Conservation (phyloP, 2,329 filamentous ascomycete species). For the Ceratocystis smalleyi region DNA sequence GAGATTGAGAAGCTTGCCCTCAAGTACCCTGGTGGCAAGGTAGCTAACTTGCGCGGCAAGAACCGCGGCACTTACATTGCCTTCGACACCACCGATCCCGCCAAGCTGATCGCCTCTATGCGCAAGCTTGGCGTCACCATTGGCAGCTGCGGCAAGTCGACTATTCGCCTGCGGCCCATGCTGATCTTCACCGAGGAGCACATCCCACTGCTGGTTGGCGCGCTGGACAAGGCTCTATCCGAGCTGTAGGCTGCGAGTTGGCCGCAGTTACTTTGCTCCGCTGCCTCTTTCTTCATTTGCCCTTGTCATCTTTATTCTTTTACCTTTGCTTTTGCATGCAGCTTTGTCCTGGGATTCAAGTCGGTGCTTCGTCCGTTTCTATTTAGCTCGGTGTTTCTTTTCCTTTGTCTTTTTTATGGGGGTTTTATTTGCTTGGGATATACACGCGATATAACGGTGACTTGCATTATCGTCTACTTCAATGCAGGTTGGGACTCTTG, state of each 20-base stretch:
- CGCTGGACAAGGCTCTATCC: conserved; percentile 15
- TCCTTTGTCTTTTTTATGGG: background rate
- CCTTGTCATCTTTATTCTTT: conserved; percentile 1
- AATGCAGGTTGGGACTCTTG: background rate
- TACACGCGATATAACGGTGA: background rate
- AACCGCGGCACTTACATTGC: conserved; percentile 56
- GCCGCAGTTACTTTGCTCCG: no score
- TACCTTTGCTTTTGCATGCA: background rate
- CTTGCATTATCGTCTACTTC: background rate
- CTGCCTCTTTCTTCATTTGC: background rate
- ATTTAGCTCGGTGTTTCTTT: background rate
- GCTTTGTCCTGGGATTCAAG: background rate
- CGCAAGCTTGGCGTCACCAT: conserved; percentile 63
- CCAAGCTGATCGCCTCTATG: conserved; percentile 48
- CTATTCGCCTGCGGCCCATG: conserved; percentile 64
- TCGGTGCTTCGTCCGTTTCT: background rate
- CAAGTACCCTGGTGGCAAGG: conserved; percentile 47
- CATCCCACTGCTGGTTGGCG: conserved; percentile 21
- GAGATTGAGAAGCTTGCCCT: conserved; percentile 47
- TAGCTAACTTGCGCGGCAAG: conserved; percentile 62
- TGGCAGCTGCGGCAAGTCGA: conserved; percentile 54
- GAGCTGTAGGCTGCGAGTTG: conserved; percentile 6
- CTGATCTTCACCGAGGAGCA: conserved; percentile 64
- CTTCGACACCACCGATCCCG: conserved; percentile 56
- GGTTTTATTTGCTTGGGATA: background rate